Evolutionary conservation across 2,329 filamentous ascomycete genomes (phyloP).

Genomic region (Catunica adiposa): DNA sequence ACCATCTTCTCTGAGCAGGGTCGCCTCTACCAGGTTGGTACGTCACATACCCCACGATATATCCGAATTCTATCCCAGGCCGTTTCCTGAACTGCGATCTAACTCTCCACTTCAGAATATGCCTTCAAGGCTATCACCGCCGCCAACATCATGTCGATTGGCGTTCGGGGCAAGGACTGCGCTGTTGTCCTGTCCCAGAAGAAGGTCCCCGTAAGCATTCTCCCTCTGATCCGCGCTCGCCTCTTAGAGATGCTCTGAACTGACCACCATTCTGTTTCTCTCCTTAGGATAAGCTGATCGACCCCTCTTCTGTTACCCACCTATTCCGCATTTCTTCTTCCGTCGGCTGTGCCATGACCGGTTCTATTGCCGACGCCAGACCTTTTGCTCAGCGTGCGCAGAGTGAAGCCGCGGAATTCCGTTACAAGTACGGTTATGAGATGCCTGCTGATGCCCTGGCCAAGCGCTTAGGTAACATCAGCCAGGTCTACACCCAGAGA

Average conservation of each 20-base stretch:
- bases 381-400: slow-evolving; percentile 85
- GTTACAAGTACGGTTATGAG: slow-evolving; percentile 97
- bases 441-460: slow-evolving; percentile 96
- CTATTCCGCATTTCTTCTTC: slow-evolving; percentile 94
- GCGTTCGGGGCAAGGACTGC: slow-evolving; percentile 89
- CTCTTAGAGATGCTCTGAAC: neutral
- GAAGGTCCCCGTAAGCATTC: slow-evolving; percentile 78
- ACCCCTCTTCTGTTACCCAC: slow-evolving; percentile 90
- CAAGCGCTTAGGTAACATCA: slow-evolving; percentile 96
- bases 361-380: slow-evolving; percentile 91
- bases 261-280: slow-evolving; percentile 5
- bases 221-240: neutral
- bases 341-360: slow-evolving; percentile 95
- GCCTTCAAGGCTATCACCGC: slow-evolving; percentile 99
- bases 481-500: slow-evolving; percentile 95
- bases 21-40: slow-evolving; percentile 98
- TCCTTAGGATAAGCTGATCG: slow-evolving; percentile 88
- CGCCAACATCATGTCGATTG: slow-evolving; percentile 96
- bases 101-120: slow-evolving; percentile 61
- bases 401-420: slow-evolving; percentile 91
- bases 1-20: slow-evolving; percentile 99
- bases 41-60: slow-evolving; percentile 24
- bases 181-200: slow-evolving; percentile 97
- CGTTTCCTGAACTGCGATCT: neutral
- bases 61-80: neutral